Conservation (phyloP, 805 yeast species). For the Maudiozyma barnettii region DNA sequence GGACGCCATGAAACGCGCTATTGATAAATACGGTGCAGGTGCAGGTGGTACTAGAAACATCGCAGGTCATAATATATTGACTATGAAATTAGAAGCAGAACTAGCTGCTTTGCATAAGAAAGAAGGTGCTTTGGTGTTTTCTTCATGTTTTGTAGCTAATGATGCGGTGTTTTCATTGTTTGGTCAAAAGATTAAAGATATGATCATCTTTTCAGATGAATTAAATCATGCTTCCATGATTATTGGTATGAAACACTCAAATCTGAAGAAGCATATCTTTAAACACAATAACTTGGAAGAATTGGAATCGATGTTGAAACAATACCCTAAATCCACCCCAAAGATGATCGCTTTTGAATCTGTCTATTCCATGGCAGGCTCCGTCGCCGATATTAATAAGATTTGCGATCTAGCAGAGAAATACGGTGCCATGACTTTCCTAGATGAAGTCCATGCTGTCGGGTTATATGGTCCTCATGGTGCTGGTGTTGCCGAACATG, state of each 20-base stretch:
- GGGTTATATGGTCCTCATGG: conserved; percentile 99
- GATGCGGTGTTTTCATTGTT: conserved; percentile 87
- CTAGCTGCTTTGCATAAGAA: conserved; percentile 87
- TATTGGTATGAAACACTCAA: conserved; percentile 85
- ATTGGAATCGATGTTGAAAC: conserved; percentile 66
- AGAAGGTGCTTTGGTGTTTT: conserved; percentile 89
- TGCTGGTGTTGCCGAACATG: conserved; percentile 98
- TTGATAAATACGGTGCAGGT: conserved; percentile 91
- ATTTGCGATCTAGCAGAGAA: conserved; percentile 95
- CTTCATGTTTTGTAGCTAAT: conserved; percentile 94
- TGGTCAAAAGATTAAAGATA: conserved; percentile 82
- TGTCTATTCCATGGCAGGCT: conserved; percentile 97
- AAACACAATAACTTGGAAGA: conserved; percentile 83
- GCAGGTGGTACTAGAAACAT: conserved; percentile 99
- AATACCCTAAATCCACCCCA: conserved; percentile 80
- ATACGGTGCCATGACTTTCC: conserved; percentile 92
- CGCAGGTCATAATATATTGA: conserved; percentile 92
- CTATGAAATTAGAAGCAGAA: conserved; percentile 79
- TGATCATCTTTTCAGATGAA: conserved; percentile 88
- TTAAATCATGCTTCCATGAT: conserved; percentile 98
- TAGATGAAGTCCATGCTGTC: conserved; percentile 98
- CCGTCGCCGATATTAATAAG: conserved; percentile 84
- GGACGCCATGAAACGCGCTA: conserved; percentile 64
- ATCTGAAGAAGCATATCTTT: conserved; percentile 80
- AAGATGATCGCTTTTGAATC: conserved; percentile 95